Percentiles rank a stretch among this genome's conserved stretches.
These are phyloP conservation scores for Leucoagaricus sp. DNA, from an alignment of 1,284 basidiomycete species.

Conservation along the genomic window DNA sequence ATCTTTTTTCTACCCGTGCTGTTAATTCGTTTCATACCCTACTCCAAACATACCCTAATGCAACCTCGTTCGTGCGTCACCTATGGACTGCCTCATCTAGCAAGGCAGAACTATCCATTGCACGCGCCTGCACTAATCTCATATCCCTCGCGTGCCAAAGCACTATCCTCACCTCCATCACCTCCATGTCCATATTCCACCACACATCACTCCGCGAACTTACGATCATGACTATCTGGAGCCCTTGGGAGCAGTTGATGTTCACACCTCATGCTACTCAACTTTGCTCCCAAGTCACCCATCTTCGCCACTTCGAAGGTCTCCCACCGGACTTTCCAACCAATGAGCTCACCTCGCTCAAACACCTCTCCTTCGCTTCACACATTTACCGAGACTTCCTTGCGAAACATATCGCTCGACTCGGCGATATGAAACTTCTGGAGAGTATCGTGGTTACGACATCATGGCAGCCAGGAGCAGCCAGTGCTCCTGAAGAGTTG, in stretches of 20 bases:
- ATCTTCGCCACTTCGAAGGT: constrained; percentile 13
- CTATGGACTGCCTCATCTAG: constrained; percentile 26
- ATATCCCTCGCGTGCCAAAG: constrained; percentile 27
- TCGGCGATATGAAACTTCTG: constrained; percentile 5
- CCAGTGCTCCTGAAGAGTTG: background rate
- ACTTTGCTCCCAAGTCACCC: constrained; percentile 15
- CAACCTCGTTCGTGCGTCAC: constrained; percentile 21
- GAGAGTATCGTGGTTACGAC: constrained; percentile 11
- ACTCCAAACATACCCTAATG: constrained; percentile 16
- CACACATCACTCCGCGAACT: constrained; percentile 12
- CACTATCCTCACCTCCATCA: constrained; percentile 21
- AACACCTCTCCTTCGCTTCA: constrained; percentile 11
- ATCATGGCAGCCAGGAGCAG: constrained; percentile 5
- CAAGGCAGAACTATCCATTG: constrained; percentile 19
- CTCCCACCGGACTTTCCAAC: constrained; percentile 14
- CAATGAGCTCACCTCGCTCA: constrained; percentile 10
- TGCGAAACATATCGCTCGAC: constrained; percentile 1
- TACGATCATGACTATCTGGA: constrained; percentile 15
- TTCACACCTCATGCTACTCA: constrained; percentile 5
- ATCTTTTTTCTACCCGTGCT: constrained; percentile 15
- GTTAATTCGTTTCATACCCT: constrained; percentile 23
- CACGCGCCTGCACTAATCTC: constrained; percentile 22
- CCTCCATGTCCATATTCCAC: constrained; percentile 12
- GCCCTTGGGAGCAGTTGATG: constrained; percentile 13
- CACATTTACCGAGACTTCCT: constrained; percentile 14